Conservation (phyloP, 2,329 filamentous ascomycete species). For the Microsporum audouinii region DNA sequence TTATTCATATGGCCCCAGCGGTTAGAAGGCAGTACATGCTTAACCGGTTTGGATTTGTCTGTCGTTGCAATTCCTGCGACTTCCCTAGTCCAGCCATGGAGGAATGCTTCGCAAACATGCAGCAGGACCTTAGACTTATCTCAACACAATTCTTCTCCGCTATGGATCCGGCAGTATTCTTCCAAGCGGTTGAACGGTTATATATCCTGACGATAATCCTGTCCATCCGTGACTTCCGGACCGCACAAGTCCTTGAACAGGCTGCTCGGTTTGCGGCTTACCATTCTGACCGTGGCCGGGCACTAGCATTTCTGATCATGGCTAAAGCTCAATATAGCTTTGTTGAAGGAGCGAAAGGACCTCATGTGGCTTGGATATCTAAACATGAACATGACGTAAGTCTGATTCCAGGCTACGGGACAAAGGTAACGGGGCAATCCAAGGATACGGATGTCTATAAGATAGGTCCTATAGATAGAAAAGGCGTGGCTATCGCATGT, state of each 20-base stretch:
- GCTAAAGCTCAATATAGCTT: slow-evolving; percentile 10
- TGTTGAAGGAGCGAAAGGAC: slow-evolving; percentile 12
- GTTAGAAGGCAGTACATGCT: slow-evolving; percentile 11
- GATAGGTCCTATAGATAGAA: neutral
- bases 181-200: slow-evolving; percentile 5
- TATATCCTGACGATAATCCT: slow-evolving; percentile 11
- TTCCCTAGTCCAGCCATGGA: slow-evolving; percentile 11
- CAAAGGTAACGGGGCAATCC: slow-evolving; percentile 2
- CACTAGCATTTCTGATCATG: slow-evolving; percentile 14
- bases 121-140: slow-evolving; percentile 6
- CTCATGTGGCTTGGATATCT: neutral
- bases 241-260: slow-evolving; percentile 9
- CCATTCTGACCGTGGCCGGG: slow-evolving; percentile 19
- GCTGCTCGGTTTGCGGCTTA: slow-evolving; percentile 18
- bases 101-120: slow-evolving; percentile 7
- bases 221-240: slow-evolving; percentile 5
- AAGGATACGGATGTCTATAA: neutral
- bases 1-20: slow-evolving; percentile 1
- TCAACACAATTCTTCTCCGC: neutral
- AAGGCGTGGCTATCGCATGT: slow-evolving; percentile 2
- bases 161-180: neutral
- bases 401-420: neutral
- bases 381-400: neutral
- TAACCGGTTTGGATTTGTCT: slow-evolving; percentile 17
- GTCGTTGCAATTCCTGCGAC: slow-evolving; percentile 18